These are phyloP conservation scores for Aspergillus heteromorphus DNA, from an alignment of 495 filamentous ascomycete species.

Conservation along the genomic window DNA sequence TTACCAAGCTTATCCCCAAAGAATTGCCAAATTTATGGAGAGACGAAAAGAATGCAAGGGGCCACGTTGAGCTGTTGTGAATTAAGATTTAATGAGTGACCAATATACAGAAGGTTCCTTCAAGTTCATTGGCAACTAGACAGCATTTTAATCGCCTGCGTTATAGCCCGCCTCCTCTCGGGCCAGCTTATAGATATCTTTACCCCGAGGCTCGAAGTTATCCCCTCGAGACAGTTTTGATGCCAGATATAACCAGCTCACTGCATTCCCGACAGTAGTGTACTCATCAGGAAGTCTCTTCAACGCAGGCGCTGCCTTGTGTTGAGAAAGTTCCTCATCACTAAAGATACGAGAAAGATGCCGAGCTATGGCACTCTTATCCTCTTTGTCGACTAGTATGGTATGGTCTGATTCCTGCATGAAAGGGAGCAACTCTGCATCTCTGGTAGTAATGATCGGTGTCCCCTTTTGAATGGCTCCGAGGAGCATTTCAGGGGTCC, in stretches of 20 bases:
- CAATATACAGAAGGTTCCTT: too few relatives aligned
- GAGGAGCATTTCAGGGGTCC: slow-evolving; percentile 72
- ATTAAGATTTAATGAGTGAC: too few relatives aligned
- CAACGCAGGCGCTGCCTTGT: not conserved
- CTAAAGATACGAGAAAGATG: not conserved
- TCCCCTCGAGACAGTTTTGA: slow-evolving; percentile 1
- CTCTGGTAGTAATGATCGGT: slow-evolving; percentile 3
- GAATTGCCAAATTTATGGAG: too few relatives aligned
- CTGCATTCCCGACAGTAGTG: slow-evolving; percentile 11
- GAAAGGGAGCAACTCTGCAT: not conserved
- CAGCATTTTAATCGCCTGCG: too few relatives aligned
- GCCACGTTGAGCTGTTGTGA: too few relatives aligned
- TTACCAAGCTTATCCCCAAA: too few relatives aligned
- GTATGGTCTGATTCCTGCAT: not conserved
- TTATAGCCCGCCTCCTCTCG: not conserved
- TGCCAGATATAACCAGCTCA: slow-evolving; percentile 7
- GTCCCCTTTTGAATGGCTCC: slow-evolving; percentile 59
- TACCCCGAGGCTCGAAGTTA: not conserved
- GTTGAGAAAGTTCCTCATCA: not conserved
- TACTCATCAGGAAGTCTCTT: not conserved
- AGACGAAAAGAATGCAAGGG: too few relatives aligned
- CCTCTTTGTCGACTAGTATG: not conserved
- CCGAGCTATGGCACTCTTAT: not conserved
- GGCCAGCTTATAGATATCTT: slow-evolving; percentile 3
- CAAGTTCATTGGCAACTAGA: too few relatives aligned